phyloP scores from a whole-genome alignment of 2,329 filamentous ascomycete species.

The Xylaria hypoxylon region DNA sequence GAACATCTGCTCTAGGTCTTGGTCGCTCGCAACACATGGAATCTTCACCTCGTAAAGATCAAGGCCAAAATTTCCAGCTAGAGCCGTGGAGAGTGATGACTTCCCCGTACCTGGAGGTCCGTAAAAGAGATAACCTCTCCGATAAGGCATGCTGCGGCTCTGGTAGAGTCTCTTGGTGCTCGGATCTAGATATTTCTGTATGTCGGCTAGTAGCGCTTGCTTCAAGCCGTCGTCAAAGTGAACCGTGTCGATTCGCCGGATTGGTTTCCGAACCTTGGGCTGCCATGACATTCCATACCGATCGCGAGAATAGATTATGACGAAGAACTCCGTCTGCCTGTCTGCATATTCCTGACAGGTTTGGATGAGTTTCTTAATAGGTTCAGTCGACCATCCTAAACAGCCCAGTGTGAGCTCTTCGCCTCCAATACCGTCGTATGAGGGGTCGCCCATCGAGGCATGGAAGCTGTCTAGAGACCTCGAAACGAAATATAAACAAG shows the following conservation, averaged over 20 bases:
- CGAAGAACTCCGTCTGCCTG: constrained; percentile 61
- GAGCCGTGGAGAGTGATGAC: constrained; percentile 61
- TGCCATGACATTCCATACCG: constrained; percentile 62
- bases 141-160: constrained; percentile 73
- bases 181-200: constrained; percentile 64
- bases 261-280: constrained; percentile 61
- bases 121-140: constrained; percentile 57
- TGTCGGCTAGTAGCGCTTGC: constrained; percentile 60
- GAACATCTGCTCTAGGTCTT: constrained; percentile 63
- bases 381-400: constrained; percentile 62
- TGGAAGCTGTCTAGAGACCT: constrained; percentile 56
- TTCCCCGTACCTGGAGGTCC: constrained; percentile 52
- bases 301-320: constrained; percentile 61
- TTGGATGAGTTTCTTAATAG: constrained; percentile 60
- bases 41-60: constrained; percentile 66
- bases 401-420: constrained; percentile 62
- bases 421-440: constrained; percentile 59
- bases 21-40: constrained; percentile 56
- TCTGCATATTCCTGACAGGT: constrained; percentile 62
- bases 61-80: constrained; percentile 64
- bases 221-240: constrained; percentile 62
- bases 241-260: constrained; percentile 62
- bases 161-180: constrained; percentile 67
- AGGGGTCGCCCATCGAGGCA: constrained; percentile 54
- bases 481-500: constrained; percentile 59